Conservation (phyloP, 2,329 filamentous ascomycete species). For the Ophiostoma triangulosporum region DNA sequence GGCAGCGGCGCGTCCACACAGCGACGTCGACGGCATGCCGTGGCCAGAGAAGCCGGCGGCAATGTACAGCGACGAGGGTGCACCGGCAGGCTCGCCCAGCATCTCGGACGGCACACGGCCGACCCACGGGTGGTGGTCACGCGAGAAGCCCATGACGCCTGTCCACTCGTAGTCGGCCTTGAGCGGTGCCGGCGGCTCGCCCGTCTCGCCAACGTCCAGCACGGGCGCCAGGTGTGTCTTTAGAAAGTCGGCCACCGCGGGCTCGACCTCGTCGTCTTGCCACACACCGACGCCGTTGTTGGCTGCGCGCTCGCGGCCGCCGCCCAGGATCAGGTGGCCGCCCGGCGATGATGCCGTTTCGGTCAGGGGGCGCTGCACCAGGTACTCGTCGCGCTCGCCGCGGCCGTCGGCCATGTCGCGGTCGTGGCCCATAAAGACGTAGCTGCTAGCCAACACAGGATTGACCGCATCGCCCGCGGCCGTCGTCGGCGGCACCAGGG, state of each 20-base stretch:
- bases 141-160: slow-evolving; percentile 65
- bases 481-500: slow-evolving; percentile 41
- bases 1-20: slow-evolving; percentile 51
- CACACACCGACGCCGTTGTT: slow-evolving; percentile 29
- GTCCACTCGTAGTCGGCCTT: slow-evolving; percentile 54
- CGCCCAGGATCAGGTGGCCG: slow-evolving; percentile 56
- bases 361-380: slow-evolving; percentile 48
- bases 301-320: slow-evolving; percentile 45
- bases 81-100: neutral
- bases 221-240: slow-evolving; percentile 28
- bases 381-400: slow-evolving; percentile 50
- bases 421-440: slow-evolving; percentile 42
- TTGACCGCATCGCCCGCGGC: neutral
- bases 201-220: slow-evolving; percentile 26
- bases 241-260: slow-evolving; percentile 40
- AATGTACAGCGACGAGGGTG: slow-evolving; percentile 33
- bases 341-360: slow-evolving; percentile 15
- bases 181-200: slow-evolving; percentile 22
- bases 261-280: slow-evolving; percentile 23
- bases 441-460: slow-evolving; percentile 42
- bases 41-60: slow-evolving; percentile 59
- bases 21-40: slow-evolving; percentile 61
- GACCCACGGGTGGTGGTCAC: slow-evolving; percentile 58
- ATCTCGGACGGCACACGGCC: slow-evolving; percentile 43
- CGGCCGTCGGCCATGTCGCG: slow-evolving; percentile 13